phyloP scores from a whole-genome alignment of 176 grass and related monocot genomes.

The Microstegium vimineum region DNA sequence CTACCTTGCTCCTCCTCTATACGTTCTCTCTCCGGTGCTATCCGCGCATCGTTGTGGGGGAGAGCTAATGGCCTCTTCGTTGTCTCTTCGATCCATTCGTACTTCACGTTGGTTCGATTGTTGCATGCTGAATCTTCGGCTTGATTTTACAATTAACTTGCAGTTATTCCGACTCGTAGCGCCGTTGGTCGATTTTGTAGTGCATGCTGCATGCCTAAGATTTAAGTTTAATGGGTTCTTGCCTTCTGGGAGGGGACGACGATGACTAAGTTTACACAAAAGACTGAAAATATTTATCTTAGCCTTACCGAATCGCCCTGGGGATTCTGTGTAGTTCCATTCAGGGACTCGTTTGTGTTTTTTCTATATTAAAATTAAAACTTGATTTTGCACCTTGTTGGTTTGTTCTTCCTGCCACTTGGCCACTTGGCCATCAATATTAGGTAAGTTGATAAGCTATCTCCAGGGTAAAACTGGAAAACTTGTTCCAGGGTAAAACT shows the following conservation, averaged over 20 bases:
- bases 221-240: neutral
- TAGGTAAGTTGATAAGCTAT: neutral
- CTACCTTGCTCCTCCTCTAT: no score
- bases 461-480: neutral
- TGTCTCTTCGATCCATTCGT: neutral
- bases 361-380: neutral
- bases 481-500: neutral
- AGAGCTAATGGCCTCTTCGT: neutral
- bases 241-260: neutral
- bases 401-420: neutral
- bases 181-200: neutral
- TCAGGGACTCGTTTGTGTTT: neutral
- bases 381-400: neutral
- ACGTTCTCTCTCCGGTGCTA: neutral
- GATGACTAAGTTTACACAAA: neutral
- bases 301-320: neutral
- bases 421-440: neutral
- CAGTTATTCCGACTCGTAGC: neutral
- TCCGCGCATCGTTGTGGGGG: neutral
- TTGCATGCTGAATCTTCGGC: neutral
- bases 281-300: neutral
- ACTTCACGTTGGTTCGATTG: neutral
- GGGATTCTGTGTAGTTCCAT: neutral
- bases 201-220: neutral
- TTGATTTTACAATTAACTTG: neutral